Conservation (phyloP, 148 eudicot species). For the Rhododendron vialii region DNA sequence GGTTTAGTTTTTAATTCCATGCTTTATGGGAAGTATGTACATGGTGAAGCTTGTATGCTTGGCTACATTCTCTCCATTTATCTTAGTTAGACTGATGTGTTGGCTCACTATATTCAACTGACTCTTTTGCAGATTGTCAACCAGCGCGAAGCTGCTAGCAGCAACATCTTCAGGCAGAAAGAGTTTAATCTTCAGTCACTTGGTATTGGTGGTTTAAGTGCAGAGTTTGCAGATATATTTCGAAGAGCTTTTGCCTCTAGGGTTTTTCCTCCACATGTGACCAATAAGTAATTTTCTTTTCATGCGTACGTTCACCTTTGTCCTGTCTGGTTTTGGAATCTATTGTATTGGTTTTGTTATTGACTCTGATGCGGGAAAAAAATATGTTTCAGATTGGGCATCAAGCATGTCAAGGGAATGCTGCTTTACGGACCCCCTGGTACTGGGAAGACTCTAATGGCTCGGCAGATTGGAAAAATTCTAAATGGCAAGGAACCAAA, state of each 20-base stretch:
- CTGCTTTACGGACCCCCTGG: constrained; percentile 99
- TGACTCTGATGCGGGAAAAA: background rate
- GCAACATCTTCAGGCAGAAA: constrained; percentile 86
- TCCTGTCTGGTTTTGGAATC: background rate
- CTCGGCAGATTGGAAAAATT: constrained; percentile 97
- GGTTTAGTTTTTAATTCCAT: background rate
- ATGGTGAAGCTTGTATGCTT: background rate
- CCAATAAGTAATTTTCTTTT: constrained; percentile 59
- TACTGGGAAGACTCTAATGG: constrained; percentile 97
- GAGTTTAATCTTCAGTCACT: constrained; percentile 86
- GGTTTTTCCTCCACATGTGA: constrained; percentile 94
- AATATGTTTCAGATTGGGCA: constrained; percentile 59
- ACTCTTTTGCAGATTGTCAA: constrained; percentile 55
- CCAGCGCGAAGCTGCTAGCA: constrained; percentile 95
- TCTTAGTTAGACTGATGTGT: background rate
- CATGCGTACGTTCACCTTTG: constrained; percentile 2
- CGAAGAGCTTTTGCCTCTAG: constrained; percentile 99
- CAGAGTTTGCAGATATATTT: constrained; percentile 94
- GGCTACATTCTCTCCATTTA: background rate
- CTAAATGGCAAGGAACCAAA: constrained; percentile 94
- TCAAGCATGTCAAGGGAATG: constrained; percentile 99
- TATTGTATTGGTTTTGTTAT: background rate
- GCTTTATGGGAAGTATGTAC: background rate
- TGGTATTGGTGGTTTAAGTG: constrained; percentile 93
- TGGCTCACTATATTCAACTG: background rate